A percentile compares a stretch with the other conserved stretches of the same genome.
These are phyloP conservation scores for Maudiozyma turicensis DNA, from an alignment of 805 yeast species.

Conservation along the genomic window DNA sequence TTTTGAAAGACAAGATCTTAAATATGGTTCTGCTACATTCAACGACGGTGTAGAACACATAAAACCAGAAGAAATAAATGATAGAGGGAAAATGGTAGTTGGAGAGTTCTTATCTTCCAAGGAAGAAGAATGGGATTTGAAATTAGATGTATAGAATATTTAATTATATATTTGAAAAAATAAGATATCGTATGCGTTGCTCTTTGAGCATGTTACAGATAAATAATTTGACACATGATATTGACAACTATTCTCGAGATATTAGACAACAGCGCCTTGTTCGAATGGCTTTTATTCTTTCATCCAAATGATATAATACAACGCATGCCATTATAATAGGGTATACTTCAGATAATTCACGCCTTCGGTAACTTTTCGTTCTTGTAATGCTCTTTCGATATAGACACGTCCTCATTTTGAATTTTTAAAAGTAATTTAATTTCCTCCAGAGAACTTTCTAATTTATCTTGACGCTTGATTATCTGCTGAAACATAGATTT, in stretches of 20 bases:
- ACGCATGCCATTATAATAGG: too few relatives aligned
- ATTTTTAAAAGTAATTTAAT: background rate
- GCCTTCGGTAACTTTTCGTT: too few relatives aligned
- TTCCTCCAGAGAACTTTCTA: constrained; percentile 4
- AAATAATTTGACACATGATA: background rate
- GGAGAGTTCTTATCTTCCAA: constrained; percentile 47
- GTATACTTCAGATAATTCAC: too few relatives aligned
- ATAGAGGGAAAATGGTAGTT: constrained; percentile 56
- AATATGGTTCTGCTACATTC: constrained; percentile 66
- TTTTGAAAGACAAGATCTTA: constrained; percentile 39
- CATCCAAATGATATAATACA: too few relatives aligned
- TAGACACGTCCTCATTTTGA: background rate
- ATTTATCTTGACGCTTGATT: constrained; percentile 10
- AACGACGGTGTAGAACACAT: constrained; percentile 58
- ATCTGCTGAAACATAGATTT: constrained; percentile 7
- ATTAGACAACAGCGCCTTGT: too few relatives aligned
- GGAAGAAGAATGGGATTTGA: constrained; percentile 60
- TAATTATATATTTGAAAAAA: background rate
- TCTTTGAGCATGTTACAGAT: background rate
- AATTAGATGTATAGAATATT: constrained; percentile 33
- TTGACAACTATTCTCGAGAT: too few relatives aligned
- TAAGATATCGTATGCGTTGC: too few relatives aligned
- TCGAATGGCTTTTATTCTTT: too few relatives aligned
- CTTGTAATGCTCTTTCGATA: too few relatives aligned
- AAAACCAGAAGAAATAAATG: constrained; percentile 44